Base-by-base conservation (phyloP, 164 flowering plant species). In the Tinospora cordifolia region DNA sequence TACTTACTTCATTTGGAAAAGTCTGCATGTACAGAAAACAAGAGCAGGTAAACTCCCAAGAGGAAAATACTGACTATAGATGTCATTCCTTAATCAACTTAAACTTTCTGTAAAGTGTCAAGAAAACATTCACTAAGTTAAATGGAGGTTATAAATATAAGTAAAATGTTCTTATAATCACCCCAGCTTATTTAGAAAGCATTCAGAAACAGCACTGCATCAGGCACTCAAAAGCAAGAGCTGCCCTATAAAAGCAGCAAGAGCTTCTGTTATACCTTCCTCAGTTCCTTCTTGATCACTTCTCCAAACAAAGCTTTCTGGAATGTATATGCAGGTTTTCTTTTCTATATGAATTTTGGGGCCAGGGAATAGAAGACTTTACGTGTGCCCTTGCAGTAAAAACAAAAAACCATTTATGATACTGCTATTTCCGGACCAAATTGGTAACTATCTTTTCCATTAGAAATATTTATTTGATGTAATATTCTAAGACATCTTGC, bases 1-100 rank as follows among this genome's bases (percentile, higher is more conserved):
- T 81, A 38, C 80, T 80, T 62, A 78, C 80, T 75, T 87, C 90
- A 69, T 54, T 76, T 68, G 84, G 80, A 30, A 87, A 77, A 9
- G 78, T 78, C 90, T 85, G 80, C 81, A 80, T 3, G 68, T 36
- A 30, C 41, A 67, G 62, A 40, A 44, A 12, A 41, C 2, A 21
- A 14, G 39, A 69, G 69, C 63, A 19, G 14, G 63, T 66, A 34
- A 65, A 49, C 30, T 30, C 39, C 30, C 24, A 15, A 65, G 10
- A 26, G 22, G 24, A 46, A 14, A 51, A 15, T 41, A 41, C 8
- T 41, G 46, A 41, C 46, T 15, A 51, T 15, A 15, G n/a, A n/a
- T 51, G 59, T 6, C 21, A 51, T 3, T 51, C 59, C 59, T 15
- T 17, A 51, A 51, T 51, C 59, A 51, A 17, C 59, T 19, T 51